These are phyloP conservation scores for Exophiala phaeomuriformis DNA, from an alignment of 2,329 filamentous ascomycete genomes.

Conservation along the genomic window DNA sequence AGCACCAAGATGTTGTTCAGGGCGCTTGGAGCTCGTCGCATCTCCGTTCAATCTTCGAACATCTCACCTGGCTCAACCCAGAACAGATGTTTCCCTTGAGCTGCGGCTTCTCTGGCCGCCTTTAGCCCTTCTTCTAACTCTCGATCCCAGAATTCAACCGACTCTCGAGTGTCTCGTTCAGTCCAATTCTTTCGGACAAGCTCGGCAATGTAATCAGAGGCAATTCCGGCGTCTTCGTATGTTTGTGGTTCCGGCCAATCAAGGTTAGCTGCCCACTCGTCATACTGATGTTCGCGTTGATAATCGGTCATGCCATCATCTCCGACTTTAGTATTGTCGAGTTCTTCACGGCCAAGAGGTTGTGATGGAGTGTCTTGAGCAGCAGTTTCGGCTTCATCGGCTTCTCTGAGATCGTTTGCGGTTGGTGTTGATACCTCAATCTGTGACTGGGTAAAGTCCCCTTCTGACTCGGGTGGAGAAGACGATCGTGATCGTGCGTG, in stretches of 20 bases:
- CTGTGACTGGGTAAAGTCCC: constrained; percentile 8
- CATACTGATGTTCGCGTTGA: constrained; percentile 17
- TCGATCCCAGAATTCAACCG: constrained; percentile 17
- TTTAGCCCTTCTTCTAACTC: constrained; percentile 20
- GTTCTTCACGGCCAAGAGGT: constrained; percentile 9
- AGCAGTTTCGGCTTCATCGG: not conserved
- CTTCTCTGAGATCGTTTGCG: not conserved
- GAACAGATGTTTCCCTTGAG: constrained; percentile 11
- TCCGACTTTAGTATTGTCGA: constrained; percentile 16
- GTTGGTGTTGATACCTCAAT: constrained; percentile 3
- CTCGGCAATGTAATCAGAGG: constrained; percentile 12
- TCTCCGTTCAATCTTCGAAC: constrained; percentile 1
- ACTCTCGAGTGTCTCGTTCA: constrained; percentile 13
- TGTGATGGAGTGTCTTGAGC: not conserved
- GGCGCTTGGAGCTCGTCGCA: not conserved
- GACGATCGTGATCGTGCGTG: constrained; percentile 21
- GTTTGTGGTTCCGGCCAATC: constrained; percentile 11
- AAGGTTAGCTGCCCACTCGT: constrained; percentile 18
- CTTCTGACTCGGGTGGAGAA: constrained; percentile 12
- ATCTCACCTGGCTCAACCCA: constrained; percentile 20
- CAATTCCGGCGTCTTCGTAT: constrained; percentile 18
- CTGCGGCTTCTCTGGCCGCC: constrained; percentile 11
- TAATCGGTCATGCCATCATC: constrained; percentile 22
- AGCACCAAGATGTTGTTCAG: no score
- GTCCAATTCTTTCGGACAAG: constrained; percentile 23